phyloP scores from a whole-genome alignment of 306 rosid genomes.

The Rosa chinensis region DNA sequence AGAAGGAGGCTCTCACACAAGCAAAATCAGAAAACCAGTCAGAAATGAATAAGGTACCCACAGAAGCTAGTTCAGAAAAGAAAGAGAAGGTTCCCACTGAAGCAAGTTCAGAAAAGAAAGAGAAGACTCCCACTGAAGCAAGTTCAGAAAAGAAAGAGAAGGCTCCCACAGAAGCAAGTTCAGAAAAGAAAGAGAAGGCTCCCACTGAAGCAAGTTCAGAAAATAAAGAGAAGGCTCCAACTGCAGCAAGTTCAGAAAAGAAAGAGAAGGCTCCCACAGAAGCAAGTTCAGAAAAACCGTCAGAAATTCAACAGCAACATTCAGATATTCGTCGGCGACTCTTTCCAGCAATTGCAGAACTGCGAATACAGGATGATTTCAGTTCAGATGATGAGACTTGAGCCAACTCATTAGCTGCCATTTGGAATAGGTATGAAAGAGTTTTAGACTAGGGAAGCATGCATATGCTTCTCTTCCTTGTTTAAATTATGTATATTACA shows the following conservation, averaged over 20 bases:
- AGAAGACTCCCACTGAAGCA: background rate
- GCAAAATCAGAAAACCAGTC: conserved; percentile 26
- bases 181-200: background rate
- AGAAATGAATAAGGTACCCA: conserved; percentile 1
- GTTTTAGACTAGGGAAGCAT: conserved; percentile 11
- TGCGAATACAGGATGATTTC: conserved; percentile 49
- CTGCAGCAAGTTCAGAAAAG: background rate
- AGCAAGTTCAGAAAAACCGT: conserved; percentile 26
- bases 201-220: background rate
- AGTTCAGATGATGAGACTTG: conserved; percentile 63
- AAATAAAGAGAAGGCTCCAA: background rate
- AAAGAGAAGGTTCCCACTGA: background rate
- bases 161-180: background rate
- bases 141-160: background rate
- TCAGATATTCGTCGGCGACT: conserved; percentile 44
- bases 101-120: background rate
- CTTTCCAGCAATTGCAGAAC: conserved; percentile 74
- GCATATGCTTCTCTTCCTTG: conserved; percentile 4
- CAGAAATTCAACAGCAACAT: conserved; percentile 8
- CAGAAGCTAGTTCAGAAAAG: background rate
- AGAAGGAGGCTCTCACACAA: conserved; percentile 12
- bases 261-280: background rate
- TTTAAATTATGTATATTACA: background rate
- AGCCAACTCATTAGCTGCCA: conserved; percentile 29
- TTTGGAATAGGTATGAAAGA: conserved; percentile 17